Evolutionary conservation across 1,284 basidiomycete genomes (phyloP), one percentile per base, ranked within the genome.

Genomic region (Boletus semigastroideus): DNA sequence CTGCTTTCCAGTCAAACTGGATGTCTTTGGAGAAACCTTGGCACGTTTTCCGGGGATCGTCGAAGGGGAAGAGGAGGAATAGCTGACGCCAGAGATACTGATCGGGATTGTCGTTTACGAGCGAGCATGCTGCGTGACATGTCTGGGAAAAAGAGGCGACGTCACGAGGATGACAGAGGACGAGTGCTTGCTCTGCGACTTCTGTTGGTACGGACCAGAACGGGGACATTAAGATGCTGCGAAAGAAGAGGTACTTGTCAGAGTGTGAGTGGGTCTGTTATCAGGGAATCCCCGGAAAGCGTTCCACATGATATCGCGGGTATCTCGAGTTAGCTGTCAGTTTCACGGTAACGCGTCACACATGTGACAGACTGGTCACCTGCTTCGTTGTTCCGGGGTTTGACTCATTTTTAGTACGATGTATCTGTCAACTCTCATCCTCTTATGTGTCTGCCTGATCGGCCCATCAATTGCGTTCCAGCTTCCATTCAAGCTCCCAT

Each of bases 61-160:
- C 86, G 63, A 85, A 86, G 14, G 77, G 74, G 36, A 70, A 68
- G 22, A 64, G 53, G 30, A 84, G 75, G 67, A 82, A 85, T 25
- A 87, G 71, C 48, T 78, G 72, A 42, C 83, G 79, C 84, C 84
- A 88, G 38, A 88, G 74, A 61, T 79, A 79, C 48, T 79, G 76
- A 66, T 84, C 80, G 20, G 71, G 55, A 36, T 72, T 54, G 30
- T 72, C 65, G 59, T 82, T 79, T 36, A 85, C 74, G 43, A 86
- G 67, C 27, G 63, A 60, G 55, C 70, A 70, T 14, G 79, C 77
- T 11, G 66, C 59, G 22, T 70, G 71, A 61, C 79, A 84, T 39
- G 80, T 79, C 60, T 72, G 72, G 9, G 83, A 72, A 64, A 86
- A 84, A 33, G 74, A 68, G 25, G 79, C 72, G 46, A 86, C 75